Evolutionary conservation across 768 basidiomycete genomes (phyloP).

Genomic region (Lyophyllum semitale): DNA sequence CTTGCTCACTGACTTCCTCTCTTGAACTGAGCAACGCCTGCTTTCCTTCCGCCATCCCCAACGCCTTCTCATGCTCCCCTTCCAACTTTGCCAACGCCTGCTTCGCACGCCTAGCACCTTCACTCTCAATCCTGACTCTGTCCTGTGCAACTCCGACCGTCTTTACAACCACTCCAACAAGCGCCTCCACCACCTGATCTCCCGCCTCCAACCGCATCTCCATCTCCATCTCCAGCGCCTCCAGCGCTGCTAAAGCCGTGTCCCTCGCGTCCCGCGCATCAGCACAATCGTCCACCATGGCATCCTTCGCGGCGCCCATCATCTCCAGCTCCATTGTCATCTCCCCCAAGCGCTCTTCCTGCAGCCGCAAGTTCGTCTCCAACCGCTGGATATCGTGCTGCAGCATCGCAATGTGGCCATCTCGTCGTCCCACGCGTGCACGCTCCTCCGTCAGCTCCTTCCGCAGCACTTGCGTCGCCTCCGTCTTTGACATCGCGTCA

Average conservation of each 20-base stretch:
- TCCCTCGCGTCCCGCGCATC: conserved; percentile 76
- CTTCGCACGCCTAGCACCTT: conserved; percentile 1
- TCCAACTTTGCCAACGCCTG: conserved; percentile 11
- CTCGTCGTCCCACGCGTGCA: conserved; percentile 59
- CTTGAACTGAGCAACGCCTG: neutral
- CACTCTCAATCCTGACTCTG: conserved; percentile 14
- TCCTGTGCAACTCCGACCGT: conserved; percentile 34
- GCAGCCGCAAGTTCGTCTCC: conserved; percentile 71
- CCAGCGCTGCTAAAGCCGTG: conserved; percentile 54
- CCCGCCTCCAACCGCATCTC: conserved; percentile 35
- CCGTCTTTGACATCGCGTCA: conserved; percentile 57
- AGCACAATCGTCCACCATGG: conserved; percentile 85
- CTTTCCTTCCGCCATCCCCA: conserved; percentile 7
- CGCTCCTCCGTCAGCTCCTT: conserved; percentile 73
- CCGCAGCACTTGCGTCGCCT: conserved; percentile 55
- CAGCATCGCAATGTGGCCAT: conserved; percentile 75
- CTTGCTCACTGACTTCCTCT: conserved; percentile 12
- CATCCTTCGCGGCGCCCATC: conserved; percentile 65
- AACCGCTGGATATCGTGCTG: conserved; percentile 79
- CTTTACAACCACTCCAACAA: conserved; percentile 40
- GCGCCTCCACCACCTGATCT: conserved; percentile 34
- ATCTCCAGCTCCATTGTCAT: conserved; percentile 71
- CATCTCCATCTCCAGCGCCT: conserved; percentile 62
- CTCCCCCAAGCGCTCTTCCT: conserved; percentile 75
- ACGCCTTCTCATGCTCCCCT: conserved; percentile 7